A percentile compares a stretch with the other conserved stretches of the same genome.
Evolutionary conservation across 495 filamentous ascomycete genomes (phyloP).

Genomic region (Aspergillus diversus): DNA sequence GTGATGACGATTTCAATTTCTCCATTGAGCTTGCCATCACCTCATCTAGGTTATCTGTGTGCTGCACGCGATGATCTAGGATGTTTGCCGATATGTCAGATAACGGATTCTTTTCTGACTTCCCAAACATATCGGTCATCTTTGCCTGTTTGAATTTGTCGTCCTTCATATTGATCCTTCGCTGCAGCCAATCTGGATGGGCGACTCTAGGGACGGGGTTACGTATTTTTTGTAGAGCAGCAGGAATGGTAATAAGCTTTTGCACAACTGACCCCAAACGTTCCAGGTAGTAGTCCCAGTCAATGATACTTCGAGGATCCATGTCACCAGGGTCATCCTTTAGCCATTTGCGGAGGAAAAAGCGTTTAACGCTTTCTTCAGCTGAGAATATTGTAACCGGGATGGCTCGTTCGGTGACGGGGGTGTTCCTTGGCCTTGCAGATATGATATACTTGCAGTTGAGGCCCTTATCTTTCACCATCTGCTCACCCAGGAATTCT

Average conservation of each 20-base stretch:
- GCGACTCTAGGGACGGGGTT: slow-evolving; percentile 93
- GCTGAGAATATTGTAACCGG: slow-evolving; percentile 98
- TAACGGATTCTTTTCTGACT: slow-evolving; percentile 74
- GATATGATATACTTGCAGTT: slow-evolving; percentile 99
- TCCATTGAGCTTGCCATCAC: slow-evolving; percentile 68
- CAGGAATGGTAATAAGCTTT: slow-evolving; percentile 98
- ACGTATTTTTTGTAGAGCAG: slow-evolving; percentile 88
- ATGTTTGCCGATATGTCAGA: slow-evolving; percentile 74
- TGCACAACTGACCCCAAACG: slow-evolving; percentile 95
- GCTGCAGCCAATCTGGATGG: slow-evolving; percentile 96
- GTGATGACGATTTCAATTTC: slow-evolving; percentile 70
- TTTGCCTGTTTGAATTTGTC: slow-evolving; percentile 98
- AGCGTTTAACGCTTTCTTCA: slow-evolving; percentile 80
- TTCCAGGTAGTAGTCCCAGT: slow-evolving; percentile 97
- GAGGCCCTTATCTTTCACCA: slow-evolving; percentile 98
- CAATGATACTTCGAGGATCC: slow-evolving; percentile 84
- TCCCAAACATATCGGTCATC: slow-evolving; percentile 90
- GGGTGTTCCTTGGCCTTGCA: slow-evolving; percentile 79
- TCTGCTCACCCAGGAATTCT: slow-evolving; percentile 95
- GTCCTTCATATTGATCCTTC: slow-evolving; percentile 90
- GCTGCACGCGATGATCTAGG: slow-evolving; percentile 58
- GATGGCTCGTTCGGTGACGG: slow-evolving; percentile 92
- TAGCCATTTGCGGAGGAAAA: slow-evolving; percentile 92
- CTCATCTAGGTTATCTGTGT: slow-evolving; percentile 79
- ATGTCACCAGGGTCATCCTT: slow-evolving; percentile 92